A percentile compares a stretch with the other conserved stretches of the same genome.
Conservation (phyloP, 495 filamentous ascomycete species). For the Penicillium waksmanii region DNA sequence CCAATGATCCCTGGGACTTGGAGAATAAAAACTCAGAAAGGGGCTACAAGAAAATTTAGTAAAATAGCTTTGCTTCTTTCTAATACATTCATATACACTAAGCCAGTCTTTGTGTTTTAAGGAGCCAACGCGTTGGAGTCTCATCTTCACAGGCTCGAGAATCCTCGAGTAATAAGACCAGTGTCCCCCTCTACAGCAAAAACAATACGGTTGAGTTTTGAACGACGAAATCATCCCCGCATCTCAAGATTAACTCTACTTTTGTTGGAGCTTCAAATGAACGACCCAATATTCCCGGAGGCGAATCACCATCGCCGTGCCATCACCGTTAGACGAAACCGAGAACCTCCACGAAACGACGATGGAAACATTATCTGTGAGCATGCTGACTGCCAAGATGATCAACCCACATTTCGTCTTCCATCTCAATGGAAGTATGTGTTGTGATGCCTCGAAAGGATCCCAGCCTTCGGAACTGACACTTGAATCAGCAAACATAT, state of each 20-base stretch:
- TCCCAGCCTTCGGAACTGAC: neutral
- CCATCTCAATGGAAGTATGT: neutral
- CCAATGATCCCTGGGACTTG: no score
- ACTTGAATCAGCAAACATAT: neutral
- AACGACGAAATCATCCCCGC: no score
- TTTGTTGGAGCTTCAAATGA: neutral
- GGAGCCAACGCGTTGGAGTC: no score
- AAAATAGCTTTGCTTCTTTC: no score
- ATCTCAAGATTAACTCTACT: neutral
- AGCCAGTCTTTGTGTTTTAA: no score
- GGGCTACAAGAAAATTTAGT: no score
- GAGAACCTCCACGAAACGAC: neutral
- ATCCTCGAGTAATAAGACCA: no score
- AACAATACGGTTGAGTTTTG: no score
- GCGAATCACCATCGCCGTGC: neutral
- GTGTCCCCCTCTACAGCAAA: no score
- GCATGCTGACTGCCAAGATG: neutral
- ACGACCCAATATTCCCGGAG: neutral
- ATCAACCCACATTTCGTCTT: neutral
- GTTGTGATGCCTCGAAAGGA: neutral
- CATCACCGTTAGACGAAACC: neutral
- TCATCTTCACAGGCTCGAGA: no score
- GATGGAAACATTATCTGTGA: neutral
- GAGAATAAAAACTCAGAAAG: no score
- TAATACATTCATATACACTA: no score